phyloP scores from a whole-genome alignment of 352 stramenopile genomes.

The Blastocystis sp. region DNA sequence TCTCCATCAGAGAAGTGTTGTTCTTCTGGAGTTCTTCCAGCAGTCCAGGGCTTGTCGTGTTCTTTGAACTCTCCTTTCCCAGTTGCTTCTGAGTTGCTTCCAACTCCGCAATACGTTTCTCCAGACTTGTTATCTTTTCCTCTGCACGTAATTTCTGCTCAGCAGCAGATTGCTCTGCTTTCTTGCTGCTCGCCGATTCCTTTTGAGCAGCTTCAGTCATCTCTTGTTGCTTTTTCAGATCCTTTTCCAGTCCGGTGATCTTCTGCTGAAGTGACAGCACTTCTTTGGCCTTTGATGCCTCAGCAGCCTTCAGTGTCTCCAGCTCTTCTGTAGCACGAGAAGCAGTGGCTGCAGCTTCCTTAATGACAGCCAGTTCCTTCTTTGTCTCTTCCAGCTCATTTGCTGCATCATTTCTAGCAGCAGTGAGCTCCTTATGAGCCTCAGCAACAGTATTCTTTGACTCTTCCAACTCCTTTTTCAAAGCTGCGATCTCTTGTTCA shows the following conservation, averaged over 20 bases:
- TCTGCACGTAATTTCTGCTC: not conserved
- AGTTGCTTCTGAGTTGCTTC: not conserved
- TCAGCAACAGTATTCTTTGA: slow-evolving; percentile 13
- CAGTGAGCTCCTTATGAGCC: slow-evolving; percentile 53
- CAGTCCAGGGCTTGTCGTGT: slow-evolving; percentile 39
- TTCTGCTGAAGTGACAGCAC: slow-evolving; percentile 55
- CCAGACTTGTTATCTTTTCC: not conserved
- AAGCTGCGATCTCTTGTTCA: not conserved
- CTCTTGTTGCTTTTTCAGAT: not conserved
- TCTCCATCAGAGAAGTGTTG: not conserved
- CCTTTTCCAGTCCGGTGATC: not conserved
- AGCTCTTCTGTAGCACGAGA: not conserved
- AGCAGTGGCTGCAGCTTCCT: not conserved
- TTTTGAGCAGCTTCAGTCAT: slow-evolving; percentile 62
- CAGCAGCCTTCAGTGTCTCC: not conserved
- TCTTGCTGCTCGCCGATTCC: slow-evolving; percentile 51
- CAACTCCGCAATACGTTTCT: not conserved
- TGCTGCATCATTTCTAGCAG: not conserved
- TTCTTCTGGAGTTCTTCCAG: slow-evolving; percentile 51
- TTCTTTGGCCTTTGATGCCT: not conserved
- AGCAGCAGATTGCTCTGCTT: not conserved
- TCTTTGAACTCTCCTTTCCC: slow-evolving; percentile 29
- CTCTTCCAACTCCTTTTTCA: slow-evolving; percentile 20
- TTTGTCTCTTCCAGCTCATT: not conserved
- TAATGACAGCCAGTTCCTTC: slow-evolving; percentile 63